phyloP scores from a whole-genome alignment of 495 filamentous ascomycete species.

The Neurospora tetrasperma region DNA sequence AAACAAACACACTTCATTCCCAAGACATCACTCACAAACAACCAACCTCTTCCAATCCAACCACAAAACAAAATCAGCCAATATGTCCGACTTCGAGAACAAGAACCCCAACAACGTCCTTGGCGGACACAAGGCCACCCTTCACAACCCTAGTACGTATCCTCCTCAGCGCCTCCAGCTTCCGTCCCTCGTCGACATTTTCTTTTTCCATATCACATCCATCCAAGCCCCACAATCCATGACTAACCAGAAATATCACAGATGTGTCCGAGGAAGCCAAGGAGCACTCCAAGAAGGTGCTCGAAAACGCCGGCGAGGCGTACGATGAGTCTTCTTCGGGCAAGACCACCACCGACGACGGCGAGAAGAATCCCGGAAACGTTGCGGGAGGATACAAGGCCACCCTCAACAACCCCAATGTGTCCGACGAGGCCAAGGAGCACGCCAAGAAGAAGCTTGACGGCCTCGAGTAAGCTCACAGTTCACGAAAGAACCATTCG shows the following conservation, averaged over 20 bases:
- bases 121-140: no score
- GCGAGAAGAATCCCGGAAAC: slow-evolving; percentile 33
- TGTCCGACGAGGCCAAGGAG: slow-evolving; percentile 38
- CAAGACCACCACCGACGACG: slow-evolving; percentile 5
- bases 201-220: no score
- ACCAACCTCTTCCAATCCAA: no score
- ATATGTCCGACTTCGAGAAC: no score
- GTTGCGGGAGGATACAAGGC: slow-evolving; percentile 37
- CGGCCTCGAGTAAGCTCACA: neutral
- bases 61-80: no score
- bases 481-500: neutral
- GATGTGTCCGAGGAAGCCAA: slow-evolving; percentile 33
- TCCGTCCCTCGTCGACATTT: no score
- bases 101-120: no score
- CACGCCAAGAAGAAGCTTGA: slow-evolving; percentile 29
- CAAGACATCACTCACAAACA: no score
- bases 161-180: no score
- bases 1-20: no score
- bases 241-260: slow-evolving; percentile 1
- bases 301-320: slow-evolving; percentile 27
- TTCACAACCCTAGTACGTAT: no score
- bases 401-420: slow-evolving; percentile 35
- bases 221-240: no score
- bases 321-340: slow-evolving; percentile 15
- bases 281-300: slow-evolving; percentile 31